Percentiles rank a stretch among this genome's conserved stretches.
These are phyloP conservation scores for Eucalyptus cloeziana DNA, from an alignment of 345 rosid species.

Conservation along the genomic window DNA sequence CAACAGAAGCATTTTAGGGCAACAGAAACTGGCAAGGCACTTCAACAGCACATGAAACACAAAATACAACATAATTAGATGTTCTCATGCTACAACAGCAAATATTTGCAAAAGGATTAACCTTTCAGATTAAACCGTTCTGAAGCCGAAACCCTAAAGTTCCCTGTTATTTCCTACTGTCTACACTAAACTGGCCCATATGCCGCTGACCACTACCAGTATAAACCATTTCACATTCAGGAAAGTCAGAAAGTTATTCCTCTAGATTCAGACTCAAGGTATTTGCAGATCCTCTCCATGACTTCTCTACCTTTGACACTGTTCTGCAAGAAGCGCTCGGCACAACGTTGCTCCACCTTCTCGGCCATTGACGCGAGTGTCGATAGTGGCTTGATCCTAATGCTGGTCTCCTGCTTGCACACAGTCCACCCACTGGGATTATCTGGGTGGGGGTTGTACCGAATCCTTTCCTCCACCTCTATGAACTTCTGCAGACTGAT, in stretches of 20 bases:
- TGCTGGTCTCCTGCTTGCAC: conserved; percentile 86
- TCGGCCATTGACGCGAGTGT: conserved; percentile 95
- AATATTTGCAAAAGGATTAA: background rate
- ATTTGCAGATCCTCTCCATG: conserved; percentile 94
- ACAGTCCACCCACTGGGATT: conserved; percentile 70
- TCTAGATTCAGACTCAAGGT: conserved; percentile 82
- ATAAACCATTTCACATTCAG: background rate
- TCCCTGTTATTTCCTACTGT: background rate
- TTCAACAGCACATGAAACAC: background rate
- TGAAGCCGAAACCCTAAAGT: background rate
- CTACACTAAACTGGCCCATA: background rate
- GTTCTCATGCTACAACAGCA: background rate
- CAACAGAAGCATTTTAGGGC: background rate
- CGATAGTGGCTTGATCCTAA: conserved; percentile 78
- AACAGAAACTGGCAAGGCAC: background rate
- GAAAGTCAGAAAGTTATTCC: conserved; percentile 32
- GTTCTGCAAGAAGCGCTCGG: conserved; percentile 86
- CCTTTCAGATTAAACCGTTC: background rate
- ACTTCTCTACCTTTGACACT: conserved; percentile 89
- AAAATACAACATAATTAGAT: background rate
- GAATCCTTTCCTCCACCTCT: conserved; percentile 84
- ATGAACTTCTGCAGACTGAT: conserved; percentile 81
- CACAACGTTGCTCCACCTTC: conserved; percentile 87
- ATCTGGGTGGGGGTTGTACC: conserved; percentile 84
- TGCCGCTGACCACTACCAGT: background rate